Base-by-base conservation (phyloP, 1,139 yeast genomes). In the Suhomyces anneliseae region DNA sequence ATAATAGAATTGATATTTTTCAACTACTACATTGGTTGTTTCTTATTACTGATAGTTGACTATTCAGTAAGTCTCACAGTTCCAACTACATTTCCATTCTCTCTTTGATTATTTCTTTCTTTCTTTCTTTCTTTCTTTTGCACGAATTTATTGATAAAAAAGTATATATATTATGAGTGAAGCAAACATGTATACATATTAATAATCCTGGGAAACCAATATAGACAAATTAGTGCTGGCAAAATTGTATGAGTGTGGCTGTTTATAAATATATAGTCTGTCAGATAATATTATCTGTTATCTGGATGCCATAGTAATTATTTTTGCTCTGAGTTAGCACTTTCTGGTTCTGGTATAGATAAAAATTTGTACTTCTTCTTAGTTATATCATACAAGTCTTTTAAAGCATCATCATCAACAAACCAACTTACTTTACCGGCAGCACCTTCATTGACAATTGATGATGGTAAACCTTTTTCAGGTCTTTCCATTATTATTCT, bases 371-470 rank as follows among this genome's bases (percentile, higher is more conserved):
- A 87, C 67, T 85, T 83, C 69, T 85, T 86, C 72, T 85, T 86
- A 27, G 89, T 84, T 45, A 86, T 80, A 52, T 75, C 80, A 62
- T 82, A 83, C 51, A 87, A 86, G 58, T 92, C 97, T 49, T 85
- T 83, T 58, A 93, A 79, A 7, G 99, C 98, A 58, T 88, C 97
- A 60, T 90, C 90, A 68, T 93, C 99, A 40, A 93, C 98, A 73
- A 93, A 93, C 99, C 99, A 93, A 14, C 93, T 82, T 8, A 93
- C 97, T 69, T 87, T 87, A 32, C 98, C 98, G 2, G 96, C 97
- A 27, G 97, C 97, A 34, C 90, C 90, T 68, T 90, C 98, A 65
- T 92, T 92, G 52, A 93, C 97, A 48, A 93, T 85, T 51, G 95
- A 85, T 52, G 95, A 87, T 26, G 99, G 99, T 54, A 93, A 78